Base-by-base conservation (phyloP, 225 moss, liverwort and hornwort species). In the Pseudoscleropodium purum region DNA sequence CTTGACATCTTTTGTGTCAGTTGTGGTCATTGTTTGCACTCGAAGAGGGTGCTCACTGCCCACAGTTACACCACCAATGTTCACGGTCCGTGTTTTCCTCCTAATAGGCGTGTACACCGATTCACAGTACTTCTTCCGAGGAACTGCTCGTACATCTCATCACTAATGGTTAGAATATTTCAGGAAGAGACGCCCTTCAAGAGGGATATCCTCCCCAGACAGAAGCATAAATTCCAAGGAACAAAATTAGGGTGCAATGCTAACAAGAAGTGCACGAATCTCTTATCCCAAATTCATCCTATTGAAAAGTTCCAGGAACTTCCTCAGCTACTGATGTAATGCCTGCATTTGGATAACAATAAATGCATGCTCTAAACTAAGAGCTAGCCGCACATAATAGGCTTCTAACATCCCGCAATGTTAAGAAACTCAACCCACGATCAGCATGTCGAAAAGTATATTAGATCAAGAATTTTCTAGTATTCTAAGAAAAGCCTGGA, bases 11-110 rank as follows among this genome's bases (percentile, higher is more conserved):
- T 97, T 99, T 14, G 97, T 99, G 88, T 99, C 99, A 76, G 99
- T 97, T 83, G 99, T 99, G 81, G 99, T 99, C 99, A 99, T 99
- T 75, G 99, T 99, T 92, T 99, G 99, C 91, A 96, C 96, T 36
- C 99, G 94, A 89, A 99, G 93, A 14, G 97, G 95, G 83, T 97
- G 96, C 86, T 97, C 99, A 87, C 99, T 99, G 84, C 97, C 99
- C 33, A 99, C 96, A 23, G 95, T 94, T 84, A 99, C 97, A 87
- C 91, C 92, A 84, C 99, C 99, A 61, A 99, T 90, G 90, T 95
- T 93, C 75, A 99, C 94, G 7, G 97, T 97, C 47, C 88, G 85
- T 30, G 97, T 99, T 92, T 93, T 94, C 79, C 99, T 94, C 89
- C 99, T 94, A 41, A 95, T 92, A 29, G 97, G 95, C 79, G 93